Conservation (phyloP, 768 basidiomycete species). For the Lactifluus pinguis region DNA sequence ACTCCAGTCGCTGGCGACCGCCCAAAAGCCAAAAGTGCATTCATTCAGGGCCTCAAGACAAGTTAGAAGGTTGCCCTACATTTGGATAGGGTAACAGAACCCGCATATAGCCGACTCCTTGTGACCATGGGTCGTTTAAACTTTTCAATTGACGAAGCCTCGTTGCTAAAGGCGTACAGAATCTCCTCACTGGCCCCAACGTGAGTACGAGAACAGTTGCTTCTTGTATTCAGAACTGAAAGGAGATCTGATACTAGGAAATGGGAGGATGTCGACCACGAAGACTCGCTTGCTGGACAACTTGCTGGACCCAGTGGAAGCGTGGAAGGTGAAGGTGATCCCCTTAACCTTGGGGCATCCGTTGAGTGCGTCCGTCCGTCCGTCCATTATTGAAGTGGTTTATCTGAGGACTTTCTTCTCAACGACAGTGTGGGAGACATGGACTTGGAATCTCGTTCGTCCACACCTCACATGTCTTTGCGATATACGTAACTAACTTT, state of each 20-base stretch:
- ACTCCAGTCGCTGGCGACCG: neutral
- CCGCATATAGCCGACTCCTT: neutral
- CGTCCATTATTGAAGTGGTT: neutral
- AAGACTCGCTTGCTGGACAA: constrained; percentile 65
- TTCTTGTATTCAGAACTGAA: neutral
- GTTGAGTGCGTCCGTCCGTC: constrained; percentile 43
- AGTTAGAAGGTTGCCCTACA: neutral
- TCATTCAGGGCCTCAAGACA: neutral
- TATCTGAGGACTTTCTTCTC: neutral
- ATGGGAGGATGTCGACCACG: constrained; percentile 90
- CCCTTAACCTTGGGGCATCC: constrained; percentile 62
- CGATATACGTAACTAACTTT: constrained; percentile 2
- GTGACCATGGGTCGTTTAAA: constrained; percentile 49
- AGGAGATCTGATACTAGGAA: constrained; percentile 36
- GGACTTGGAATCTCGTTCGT: constrained; percentile 72
- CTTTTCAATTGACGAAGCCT: constrained; percentile 69
- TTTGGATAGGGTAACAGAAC: neutral
- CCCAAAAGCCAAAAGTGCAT: neutral
- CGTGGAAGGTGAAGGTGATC: constrained; percentile 56
- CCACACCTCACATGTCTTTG: neutral
- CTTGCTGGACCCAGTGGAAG: constrained; percentile 45
- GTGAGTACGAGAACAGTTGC: constrained; percentile 32
- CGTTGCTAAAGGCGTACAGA: constrained; percentile 81
- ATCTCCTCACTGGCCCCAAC: constrained; percentile 68
- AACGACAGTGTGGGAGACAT: constrained; percentile 48